Conservation (phyloP, 306 rosid species). For the Dryas alaskensis region DNA sequence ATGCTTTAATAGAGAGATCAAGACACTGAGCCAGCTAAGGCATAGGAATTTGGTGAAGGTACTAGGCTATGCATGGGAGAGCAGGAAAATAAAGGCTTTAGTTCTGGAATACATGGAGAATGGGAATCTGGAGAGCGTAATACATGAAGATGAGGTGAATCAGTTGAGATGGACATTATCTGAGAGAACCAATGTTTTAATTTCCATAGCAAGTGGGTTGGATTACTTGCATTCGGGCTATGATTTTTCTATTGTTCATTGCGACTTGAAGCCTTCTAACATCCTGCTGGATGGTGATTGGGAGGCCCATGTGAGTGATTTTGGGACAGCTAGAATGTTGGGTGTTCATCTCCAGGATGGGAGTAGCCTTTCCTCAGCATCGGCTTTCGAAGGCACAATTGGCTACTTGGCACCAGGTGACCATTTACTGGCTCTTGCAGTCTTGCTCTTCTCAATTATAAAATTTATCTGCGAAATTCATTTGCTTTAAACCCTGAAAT, state of each 20-base stretch:
- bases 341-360: slow-evolving; percentile 69
- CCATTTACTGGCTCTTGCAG: neutral
- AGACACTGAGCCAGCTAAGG: slow-evolving; percentile 65
- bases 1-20: slow-evolving; percentile 63
- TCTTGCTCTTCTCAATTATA: neutral
- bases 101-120: slow-evolving; percentile 76
- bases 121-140: slow-evolving; percentile 71
- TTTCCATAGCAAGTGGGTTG: slow-evolving; percentile 71
- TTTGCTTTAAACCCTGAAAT: neutral
- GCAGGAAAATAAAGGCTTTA: slow-evolving; percentile 71
- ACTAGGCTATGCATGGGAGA: slow-evolving; percentile 87
- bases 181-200: slow-evolving; percentile 46
- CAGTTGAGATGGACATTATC: slow-evolving; percentile 57
- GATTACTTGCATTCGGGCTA: slow-evolving; percentile 79
- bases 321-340: slow-evolving; percentile 82
- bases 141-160: slow-evolving; percentile 43
- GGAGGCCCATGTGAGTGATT: slow-evolving; percentile 90
- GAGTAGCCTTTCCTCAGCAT: slow-evolving; percentile 51
- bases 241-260: slow-evolving; percentile 74
- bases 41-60: slow-evolving; percentile 86
- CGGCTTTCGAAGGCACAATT: slow-evolving; percentile 69
- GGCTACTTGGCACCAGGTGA: slow-evolving; percentile 95
- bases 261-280: slow-evolving; percentile 88
- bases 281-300: slow-evolving; percentile 67
- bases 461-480: neutral